Conservation (phyloP, 208 protist species). For the Wallacemonas sp. region DNA sequence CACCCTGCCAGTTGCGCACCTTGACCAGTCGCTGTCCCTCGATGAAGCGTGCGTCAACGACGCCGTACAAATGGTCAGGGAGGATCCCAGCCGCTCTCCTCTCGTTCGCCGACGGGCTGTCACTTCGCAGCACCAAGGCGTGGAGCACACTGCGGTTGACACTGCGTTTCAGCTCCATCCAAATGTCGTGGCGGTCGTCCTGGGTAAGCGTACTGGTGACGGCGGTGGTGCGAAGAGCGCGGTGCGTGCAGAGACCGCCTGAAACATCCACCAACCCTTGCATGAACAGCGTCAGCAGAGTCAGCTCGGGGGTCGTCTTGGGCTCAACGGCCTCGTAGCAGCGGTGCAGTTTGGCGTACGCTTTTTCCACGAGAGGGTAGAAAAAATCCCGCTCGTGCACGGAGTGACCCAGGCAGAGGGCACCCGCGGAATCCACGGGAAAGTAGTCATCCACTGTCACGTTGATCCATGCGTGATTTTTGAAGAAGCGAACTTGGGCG, state of each 20-base stretch:
- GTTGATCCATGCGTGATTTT: constrained; percentile 63
- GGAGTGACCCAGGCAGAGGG: constrained; percentile 45
- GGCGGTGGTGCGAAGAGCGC: constrained; percentile 22
- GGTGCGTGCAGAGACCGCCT: constrained; percentile 40
- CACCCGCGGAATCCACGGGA: constrained; percentile 53
- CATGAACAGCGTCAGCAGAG: constrained; percentile 39
- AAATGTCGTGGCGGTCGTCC: constrained; percentile 45
- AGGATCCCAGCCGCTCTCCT: constrained; percentile 50
- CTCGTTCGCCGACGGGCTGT: constrained; percentile 36
- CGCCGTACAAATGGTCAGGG: constrained; percentile 73
- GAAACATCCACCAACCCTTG: constrained; percentile 79
- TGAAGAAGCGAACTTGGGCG: constrained; percentile 87
- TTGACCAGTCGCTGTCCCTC: constrained; percentile 76
- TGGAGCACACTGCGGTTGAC: constrained; percentile 41
- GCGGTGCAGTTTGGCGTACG: constrained; percentile 90
- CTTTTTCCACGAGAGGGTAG: constrained; percentile 88
- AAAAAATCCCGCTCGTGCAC: constrained; percentile 42
- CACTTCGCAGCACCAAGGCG: constrained; percentile 43
- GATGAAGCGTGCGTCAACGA: constrained; percentile 72
- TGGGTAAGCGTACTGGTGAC: constrained; percentile 23
- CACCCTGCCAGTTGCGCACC: constrained; percentile 60
- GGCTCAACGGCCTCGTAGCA: constrained; percentile 87
- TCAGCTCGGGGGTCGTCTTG: constrained; percentile 54
- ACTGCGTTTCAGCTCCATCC: constrained; percentile 54
- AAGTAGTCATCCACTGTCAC: constrained; percentile 91